Base-by-base conservation (phyloP, 2,329 filamentous ascomycete species). In the Tolypocladium tundrense region DNA sequence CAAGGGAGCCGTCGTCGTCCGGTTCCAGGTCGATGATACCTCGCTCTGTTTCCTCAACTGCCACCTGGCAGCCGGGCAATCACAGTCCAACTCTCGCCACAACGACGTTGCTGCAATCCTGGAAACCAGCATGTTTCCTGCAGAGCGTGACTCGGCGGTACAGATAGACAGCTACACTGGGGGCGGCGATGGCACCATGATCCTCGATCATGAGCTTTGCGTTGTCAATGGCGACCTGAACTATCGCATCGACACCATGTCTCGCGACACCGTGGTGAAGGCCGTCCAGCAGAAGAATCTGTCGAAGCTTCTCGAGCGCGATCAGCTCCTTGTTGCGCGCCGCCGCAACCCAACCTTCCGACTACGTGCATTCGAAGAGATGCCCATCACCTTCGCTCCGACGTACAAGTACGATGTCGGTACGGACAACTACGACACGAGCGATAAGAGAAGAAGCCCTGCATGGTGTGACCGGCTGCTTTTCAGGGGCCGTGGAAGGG, bases 381-480 rank as follows among this genome's bases (percentile, higher is more conserved):
- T 88, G 57, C 89, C 88, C 1, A 97, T 99, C 66, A 88, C 85
- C 0, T 99, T 99, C 70, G 87, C 91, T 9, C 94, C 94, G 0
- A 99, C 94, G 0, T 99, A 99, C 79, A 99, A 99, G 71, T 99
- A 99, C 71, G 94, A 99, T 65, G 91, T 97, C 0, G 92, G 92
- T 19, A 95, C 91, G 0, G 93, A 97, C 68, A 88, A 85, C 8
- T 99, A 97, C 71, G 94, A 99, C 70, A 88, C 89, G 0, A 93
- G 89, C 65, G 94, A 99, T 72, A 99, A 99, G 79, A 90, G 90
- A 71, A 84, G 94, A 54, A 88, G 90, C 27, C 94, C 94, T 0
- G 94, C 94, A 1, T 99, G 94, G 94, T 99, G 94, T 70, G 94
- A 99, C 75, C 85, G 94, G 41, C 75, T 99, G 42, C 76, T 99